Conservation (phyloP, 164 flowering plant genomes). For the Kingdonia uniflora region DNA sequence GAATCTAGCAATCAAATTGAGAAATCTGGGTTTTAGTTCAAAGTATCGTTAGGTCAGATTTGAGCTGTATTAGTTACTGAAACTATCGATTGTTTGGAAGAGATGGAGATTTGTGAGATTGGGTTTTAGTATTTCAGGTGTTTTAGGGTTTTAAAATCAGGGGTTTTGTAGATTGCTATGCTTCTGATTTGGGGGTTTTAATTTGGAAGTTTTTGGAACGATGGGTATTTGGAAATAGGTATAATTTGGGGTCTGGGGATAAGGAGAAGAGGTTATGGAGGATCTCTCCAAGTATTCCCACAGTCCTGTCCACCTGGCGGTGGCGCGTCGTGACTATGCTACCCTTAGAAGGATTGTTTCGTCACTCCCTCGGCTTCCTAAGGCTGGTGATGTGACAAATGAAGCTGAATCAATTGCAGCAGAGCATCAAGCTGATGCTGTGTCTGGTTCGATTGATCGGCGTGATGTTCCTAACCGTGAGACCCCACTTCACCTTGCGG, state of each 20-base stretch:
- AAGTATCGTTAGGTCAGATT: no score
- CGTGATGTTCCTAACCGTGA: slow-evolving; percentile 98
- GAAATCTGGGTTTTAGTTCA: no score
- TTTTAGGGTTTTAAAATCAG: background rate
- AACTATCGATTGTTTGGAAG: no score
- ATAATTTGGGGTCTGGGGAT: background rate
- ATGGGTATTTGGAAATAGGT: background rate
- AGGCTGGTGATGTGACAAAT: slow-evolving; percentile 71
- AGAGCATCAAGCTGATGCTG: slow-evolving; percentile 65
- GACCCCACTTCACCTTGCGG: slow-evolving; percentile 94
- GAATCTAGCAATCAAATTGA: no score
- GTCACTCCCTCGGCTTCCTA: slow-evolving; percentile 59
- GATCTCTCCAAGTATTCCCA: slow-evolving; percentile 69
- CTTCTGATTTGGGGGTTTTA: no score
- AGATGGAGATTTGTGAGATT: background rate
- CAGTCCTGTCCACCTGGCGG: slow-evolving; percentile 80
- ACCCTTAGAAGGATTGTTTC: slow-evolving; percentile 46
- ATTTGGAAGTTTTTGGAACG: no score
- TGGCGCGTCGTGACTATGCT: slow-evolving; percentile 56
- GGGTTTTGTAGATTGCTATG: background rate
- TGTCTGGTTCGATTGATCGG: slow-evolving; percentile 70
- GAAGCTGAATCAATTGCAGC: slow-evolving; percentile 78
- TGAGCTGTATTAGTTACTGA: no score
- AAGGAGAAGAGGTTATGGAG: slow-evolving; percentile 40
- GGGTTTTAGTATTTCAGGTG: slow-evolving; percentile 1